Evolutionary conservation across 371 early-diverging fungal species (phyloP), one percentile per base, ranked within the genome.

Genomic region (Chytridium lagenaria): DNA sequence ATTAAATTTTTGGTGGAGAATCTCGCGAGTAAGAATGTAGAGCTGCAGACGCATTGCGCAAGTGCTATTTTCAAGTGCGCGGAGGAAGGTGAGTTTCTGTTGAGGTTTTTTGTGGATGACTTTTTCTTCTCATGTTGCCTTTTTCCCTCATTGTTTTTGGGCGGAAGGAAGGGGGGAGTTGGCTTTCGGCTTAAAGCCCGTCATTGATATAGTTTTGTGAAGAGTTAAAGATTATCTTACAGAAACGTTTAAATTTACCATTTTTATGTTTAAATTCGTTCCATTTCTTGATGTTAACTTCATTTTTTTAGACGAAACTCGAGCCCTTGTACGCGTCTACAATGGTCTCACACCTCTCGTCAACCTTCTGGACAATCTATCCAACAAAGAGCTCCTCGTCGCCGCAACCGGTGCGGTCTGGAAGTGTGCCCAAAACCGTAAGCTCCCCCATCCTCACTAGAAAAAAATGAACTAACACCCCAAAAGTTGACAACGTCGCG

Each of bases 401-500:
- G 88, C 88, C 0, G 86, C 85, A 0, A 88, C 88, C 3, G 88
- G 88, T 5, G 88, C 88, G 0, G 85, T 88, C 1, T 88, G 88
- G 88, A 88, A 87, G 68, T 87, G 87, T 68, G 86, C 88, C 0
- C 86, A 85, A 51, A 83, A 85, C 70, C 68, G 84, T 84, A 73
- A 63, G 78, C 74, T 49, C 34, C n/a, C n/a, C n/a, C n/a, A n/a
- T n/a, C n/a, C 7, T 1, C 33, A 3, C 33, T 1, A 2, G 50
- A 26, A 69, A 52, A 22, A 12, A 12, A 0, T 19, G 23, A 36
- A 26, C 69, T 37, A 10, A 70, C 1, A 44, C 44, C 31, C 3
- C 23, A 31, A 10, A 23, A 86, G 85, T 83, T 30, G 84, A 85
- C 36, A 88, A 88, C 74, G 88, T 87, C 0, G 79, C 79, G 0